Base-by-base conservation (phyloP, 352 stramenopile genomes). In the Chrysophaeum taylorii region DNA sequence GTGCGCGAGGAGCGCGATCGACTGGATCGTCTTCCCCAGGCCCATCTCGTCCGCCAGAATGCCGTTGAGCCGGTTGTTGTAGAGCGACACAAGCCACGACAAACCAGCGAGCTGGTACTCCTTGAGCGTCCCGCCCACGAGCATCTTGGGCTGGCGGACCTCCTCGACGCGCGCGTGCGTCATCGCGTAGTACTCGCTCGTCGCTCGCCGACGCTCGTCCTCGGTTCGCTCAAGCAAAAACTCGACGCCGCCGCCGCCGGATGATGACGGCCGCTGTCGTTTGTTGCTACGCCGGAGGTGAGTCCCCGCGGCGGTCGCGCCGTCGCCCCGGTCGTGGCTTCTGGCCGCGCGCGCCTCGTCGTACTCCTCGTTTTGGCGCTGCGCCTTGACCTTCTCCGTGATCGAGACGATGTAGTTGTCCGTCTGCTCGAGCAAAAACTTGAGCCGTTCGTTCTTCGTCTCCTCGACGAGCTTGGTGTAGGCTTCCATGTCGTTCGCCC, bases 21-120 rank as follows among this genome's bases (percentile, higher is more conserved):
- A 85, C 76, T 92, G 93, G 43, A 99, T 89, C 1, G 95, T 98
- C 92, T 78, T 66, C 75, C 76, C 79, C 53, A 98, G 83, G 70
- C 84, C 81, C 82, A 92, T 87, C 73, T 93, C 85, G 76, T 93
- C 87, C 1, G 85, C 95, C 33, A 98, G 77, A 63, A 98, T 98
- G 37, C 92, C 94, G 80, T 98, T 98, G 60, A 99, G 91, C 60
- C 96, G 92, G 72, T 98, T 97, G 75, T 99, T 96, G 57, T 97
- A 88, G n/a, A 98, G 84, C 61, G 91, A 94, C 9, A 99, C 84
- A 79, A 99, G 91, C 95, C 95, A 99, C 75, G 94, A 95, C 54
- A 99, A 81, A n/a, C 95, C 96, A 75, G 91, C 85, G 29, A 99
- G 75, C 78, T 99, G 96, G 81, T 99, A 99, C 76, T 94, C 86